A percentile compares a stretch with the other conserved stretches of the same genome.
Evolutionary conservation across 1,139 yeast species (phyloP).

Genomic region (Sugiyamaella neomexicana): DNA sequence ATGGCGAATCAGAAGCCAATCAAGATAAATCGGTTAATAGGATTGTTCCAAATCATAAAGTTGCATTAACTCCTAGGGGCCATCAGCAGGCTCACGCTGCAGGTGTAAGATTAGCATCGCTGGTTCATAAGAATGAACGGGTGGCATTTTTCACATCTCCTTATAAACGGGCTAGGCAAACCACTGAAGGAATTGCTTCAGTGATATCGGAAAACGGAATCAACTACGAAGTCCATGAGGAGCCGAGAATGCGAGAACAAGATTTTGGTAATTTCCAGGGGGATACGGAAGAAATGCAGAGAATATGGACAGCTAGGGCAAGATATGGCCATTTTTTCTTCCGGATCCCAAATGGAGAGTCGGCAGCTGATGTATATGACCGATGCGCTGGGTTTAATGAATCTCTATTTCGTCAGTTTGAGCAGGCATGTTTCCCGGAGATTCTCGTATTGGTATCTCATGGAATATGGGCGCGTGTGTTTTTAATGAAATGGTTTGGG

Average conservation of each 20-base stretch:
- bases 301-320: slow-evolving; percentile 78
- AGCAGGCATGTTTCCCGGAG: slow-evolving; percentile 62
- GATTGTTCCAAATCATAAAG: slow-evolving; percentile 73
- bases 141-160: slow-evolving; percentile 79
- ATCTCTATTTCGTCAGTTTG: slow-evolving; percentile 77
- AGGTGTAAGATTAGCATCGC: slow-evolving; percentile 56
- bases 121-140: slow-evolving; percentile 53
- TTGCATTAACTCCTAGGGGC: slow-evolving; percentile 69
- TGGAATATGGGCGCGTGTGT: slow-evolving; percentile 92
- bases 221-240: slow-evolving; percentile 63
- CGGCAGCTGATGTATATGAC: slow-evolving; percentile 94
- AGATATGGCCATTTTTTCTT: slow-evolving; percentile 90
- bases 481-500: slow-evolving; percentile 86
- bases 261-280: slow-evolving; percentile 90
- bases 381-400: slow-evolving; percentile 88
- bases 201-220: slow-evolving; percentile 52
- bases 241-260: slow-evolving; percentile 88
- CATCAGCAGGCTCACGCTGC: slow-evolving; percentile 61
- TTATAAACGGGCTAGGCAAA: slow-evolving; percentile 75
- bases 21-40: slow-evolving; percentile 77
- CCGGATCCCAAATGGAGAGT: slow-evolving; percentile 88
- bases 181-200: slow-evolving; percentile 65
- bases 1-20: slow-evolving; percentile 91
- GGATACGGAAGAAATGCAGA: slow-evolving; percentile 71
- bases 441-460: slow-evolving; percentile 84